phyloP scores from a whole-genome alignment of 1,284 basidiomycete species.

The Agaricales sp. region DNA sequence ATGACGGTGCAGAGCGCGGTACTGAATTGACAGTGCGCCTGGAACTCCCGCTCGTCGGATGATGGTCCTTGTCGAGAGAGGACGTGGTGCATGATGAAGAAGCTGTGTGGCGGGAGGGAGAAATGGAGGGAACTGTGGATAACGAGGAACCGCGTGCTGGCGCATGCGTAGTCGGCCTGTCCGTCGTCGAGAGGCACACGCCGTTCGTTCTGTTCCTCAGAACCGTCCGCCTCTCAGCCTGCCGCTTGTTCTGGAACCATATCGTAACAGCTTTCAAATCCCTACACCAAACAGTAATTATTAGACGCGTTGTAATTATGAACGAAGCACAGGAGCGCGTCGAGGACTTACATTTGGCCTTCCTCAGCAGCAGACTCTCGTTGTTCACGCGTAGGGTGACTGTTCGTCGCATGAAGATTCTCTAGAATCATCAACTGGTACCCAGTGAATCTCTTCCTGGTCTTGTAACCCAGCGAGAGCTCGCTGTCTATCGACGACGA shows the following conservation, averaged over 20 bases:
- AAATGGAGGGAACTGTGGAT: slow-evolving; percentile 8
- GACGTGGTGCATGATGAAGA: too few relatives aligned
- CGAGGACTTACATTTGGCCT: slow-evolving; percentile 45
- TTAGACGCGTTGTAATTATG: slow-evolving; percentile 9
- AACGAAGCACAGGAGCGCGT: slow-evolving; percentile 6
- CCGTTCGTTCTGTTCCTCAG: slow-evolving; percentile 28
- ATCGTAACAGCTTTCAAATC: slow-evolving; percentile 70
- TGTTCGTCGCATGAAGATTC: slow-evolving; percentile 55
- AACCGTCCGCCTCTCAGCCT: slow-evolving; percentile 59
- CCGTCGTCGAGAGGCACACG: slow-evolving; percentile 7
- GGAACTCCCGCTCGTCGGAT: too few relatives aligned
- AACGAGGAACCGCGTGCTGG: slow-evolving; percentile 7
- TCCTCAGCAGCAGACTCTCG: slow-evolving; percentile 50
- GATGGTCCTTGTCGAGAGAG: slow-evolving; percentile 19
- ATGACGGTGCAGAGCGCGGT: slow-evolving; percentile 14
- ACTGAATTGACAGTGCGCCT: slow-evolving; percentile 13
- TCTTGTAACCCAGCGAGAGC: background rate
- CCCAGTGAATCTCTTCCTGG: slow-evolving; percentile 49
- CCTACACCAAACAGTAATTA: slow-evolving; percentile 30
- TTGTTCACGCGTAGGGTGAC: slow-evolving; percentile 63
- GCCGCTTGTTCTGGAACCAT: slow-evolving; percentile 78
- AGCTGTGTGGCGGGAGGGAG: too few relatives aligned
- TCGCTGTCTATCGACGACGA: background rate
- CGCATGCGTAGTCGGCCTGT: background rate
- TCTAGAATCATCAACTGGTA: slow-evolving; percentile 64